Base-by-base conservation (phyloP, 148 eudicot species). In the Rhododendron mucronatum region DNA sequence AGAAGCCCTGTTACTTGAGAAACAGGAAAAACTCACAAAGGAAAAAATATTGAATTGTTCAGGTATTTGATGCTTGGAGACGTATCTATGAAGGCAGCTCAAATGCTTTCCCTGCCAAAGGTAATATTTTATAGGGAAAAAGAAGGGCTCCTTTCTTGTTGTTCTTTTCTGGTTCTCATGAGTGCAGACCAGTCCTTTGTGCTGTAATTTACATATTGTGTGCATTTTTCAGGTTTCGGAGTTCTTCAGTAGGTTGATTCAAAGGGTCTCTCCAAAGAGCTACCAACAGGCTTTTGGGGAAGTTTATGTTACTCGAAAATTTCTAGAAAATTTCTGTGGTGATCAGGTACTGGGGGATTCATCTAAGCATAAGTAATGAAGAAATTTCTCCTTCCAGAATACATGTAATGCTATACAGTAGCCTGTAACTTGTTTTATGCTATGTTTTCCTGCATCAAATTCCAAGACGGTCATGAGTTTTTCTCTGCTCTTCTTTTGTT, bases 181-280 rank as follows among this genome's bases (percentile, higher is more conserved):
- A 51, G 14, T 59, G 65, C 65, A 59, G 65, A 1, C 0, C n/a
- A 59, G 1, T 59, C 26, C 67, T 59, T 59, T 59, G 26, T 23
- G 26, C n/a, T 10, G 3, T 59, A 59, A 59, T 21, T 59, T 6
- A 59, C 67, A 26, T 59, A 5, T 59, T 59, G 67, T 59, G 67
- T 59, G 67, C 67, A 20, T 20, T 9, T 75, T 84, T 63, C 90
- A 97, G 99, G 93, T 94, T 84, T 88, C 95, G 23, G 91, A 97
- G 84, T 97, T 95, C 88, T 97, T 97, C 85, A 86, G 95, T 15
- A 97, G 87, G 92, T 86, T 97, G 76, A 93, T 97, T 84, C 99
- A 97, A 87, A 93, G 99, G 86, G 99, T 97, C 78, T 87, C 95
- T 82, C 99, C 99, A 65, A 97, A 97, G 92, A 97, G 98, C 90